Evolutionary conservation across 192 early-diverging fungal genomes (phyloP), one percentile per base, ranked within the genome.

Genomic region (Coemansia sp.): DNA sequence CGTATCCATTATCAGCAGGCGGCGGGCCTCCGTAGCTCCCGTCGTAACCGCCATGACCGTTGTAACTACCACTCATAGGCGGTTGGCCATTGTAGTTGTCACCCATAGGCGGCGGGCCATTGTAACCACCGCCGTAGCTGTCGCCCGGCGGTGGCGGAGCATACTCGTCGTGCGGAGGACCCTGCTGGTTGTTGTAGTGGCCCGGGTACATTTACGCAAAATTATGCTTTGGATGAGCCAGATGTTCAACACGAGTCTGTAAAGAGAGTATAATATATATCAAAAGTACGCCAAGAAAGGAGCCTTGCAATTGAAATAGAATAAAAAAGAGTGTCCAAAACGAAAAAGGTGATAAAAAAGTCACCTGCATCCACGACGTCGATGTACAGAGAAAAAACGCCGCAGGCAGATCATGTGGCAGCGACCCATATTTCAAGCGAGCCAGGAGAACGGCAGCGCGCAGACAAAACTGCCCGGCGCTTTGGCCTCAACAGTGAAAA

Each of bases 151-250:
- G 52, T 3, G 18, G 52, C 28, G 62, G 61, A 18, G 53, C 20
- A 49, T 50, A 42, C 60, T 31, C 36, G 38, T 52, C 67, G 28
- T 37, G 31, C 44, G 63, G 55, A 55, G 56, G 60, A 31, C 63
- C 36, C 24, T 56, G 66, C 61, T 68, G 51, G 54, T 69, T 64
- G 52, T 72, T 42, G 42, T 67, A 58, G 37, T 73, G 55, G 25
- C 79, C 71, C 4, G 73, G 70, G 38, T 60, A 73, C 79, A 81
- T 81, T 68, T 23, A 10, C 24, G 36, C 40, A 42, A 28, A 18
- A 54, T 6, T 47, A 8, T 42, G 40, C 40, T 42, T 42, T 20
- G 12, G 40, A 37, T 42, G 40, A 42, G 40, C 12, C 40, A 42
- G 40, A 42, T 42, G 40, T 15, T 42, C 3, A 15, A 15, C 40